Evolutionary conservation across 768 basidiomycete genomes (phyloP).

Genomic region (Crucibulum laeve): DNA sequence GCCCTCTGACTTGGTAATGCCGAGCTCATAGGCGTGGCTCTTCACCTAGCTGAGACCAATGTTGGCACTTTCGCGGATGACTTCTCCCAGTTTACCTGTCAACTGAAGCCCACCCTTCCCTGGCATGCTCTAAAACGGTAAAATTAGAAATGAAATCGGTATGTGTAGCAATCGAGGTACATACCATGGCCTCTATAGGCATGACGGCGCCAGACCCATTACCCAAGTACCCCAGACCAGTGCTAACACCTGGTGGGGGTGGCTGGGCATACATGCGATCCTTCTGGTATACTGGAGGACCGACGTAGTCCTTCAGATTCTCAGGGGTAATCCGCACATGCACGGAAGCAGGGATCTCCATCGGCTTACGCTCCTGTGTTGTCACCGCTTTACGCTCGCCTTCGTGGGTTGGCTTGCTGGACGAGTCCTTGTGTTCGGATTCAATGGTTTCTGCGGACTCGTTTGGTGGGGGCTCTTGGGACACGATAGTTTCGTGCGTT

Average conservation of each 20-base stretch:
- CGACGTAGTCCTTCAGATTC: conserved; percentile 94
- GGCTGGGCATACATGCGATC: conserved; percentile 80
- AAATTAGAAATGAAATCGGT: conserved; percentile 2
- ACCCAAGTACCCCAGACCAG: conserved; percentile 92
- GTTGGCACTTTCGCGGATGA: conserved; percentile 94
- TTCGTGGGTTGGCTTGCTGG: conserved; percentile 7
- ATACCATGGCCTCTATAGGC: conserved; percentile 92
- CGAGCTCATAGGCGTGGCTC: conserved; percentile 82
- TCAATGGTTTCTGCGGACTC: conserved; percentile 13
- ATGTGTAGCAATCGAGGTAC: conserved; percentile 17
- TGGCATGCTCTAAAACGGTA: conserved; percentile 76
- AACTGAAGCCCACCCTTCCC: conserved; percentile 90
- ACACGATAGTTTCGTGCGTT: conserved; percentile 36
- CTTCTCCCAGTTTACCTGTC: conserved; percentile 97
- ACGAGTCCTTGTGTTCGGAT: conserved; percentile 1
- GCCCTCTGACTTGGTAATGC: conserved; percentile 67
- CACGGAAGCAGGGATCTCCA: conserved; percentile 75
- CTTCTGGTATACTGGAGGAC: conserved; percentile 92
- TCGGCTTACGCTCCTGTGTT: conserved; percentile 73
- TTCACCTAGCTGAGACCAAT: conserved; percentile 95
- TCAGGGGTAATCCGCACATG: conserved; percentile 80
- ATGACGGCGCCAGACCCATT: conserved; percentile 96
- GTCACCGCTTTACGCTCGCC: conserved; percentile 55
- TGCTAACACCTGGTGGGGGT: conserved; percentile 91
- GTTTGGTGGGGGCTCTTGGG: conserved; percentile 42